Conservation (phyloP, 176 grass and related monocot genomes). For the Hyparrhenia diplandra region DNA sequence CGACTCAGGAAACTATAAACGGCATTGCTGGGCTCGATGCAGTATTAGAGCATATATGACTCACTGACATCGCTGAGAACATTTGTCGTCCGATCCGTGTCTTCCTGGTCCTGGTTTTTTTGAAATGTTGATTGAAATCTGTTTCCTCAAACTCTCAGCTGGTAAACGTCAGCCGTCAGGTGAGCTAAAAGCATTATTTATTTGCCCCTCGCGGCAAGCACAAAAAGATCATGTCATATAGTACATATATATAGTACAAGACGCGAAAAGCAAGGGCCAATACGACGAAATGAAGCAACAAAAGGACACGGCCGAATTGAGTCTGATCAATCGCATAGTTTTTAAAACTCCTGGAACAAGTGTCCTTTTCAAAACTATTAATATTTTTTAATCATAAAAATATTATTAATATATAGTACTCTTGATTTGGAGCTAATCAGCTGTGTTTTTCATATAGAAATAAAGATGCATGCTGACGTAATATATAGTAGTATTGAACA, state of each 20-base stretch:
- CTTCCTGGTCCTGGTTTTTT: too few species aligned
- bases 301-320: background rate
- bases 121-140: background rate
- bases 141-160: background rate
- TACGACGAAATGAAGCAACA: slow-evolving; percentile 22
- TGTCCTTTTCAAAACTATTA: background rate
- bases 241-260: background rate
- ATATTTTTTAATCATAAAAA: background rate
- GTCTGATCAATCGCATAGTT: background rate
- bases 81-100: slow-evolving; percentile 21
- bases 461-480: too few species aligned
- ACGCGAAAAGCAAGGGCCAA: background rate
- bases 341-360: background rate
- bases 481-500: too few species aligned
- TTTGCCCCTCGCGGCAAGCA: background rate
- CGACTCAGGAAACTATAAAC: slow-evolving; percentile 2
- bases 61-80: slow-evolving; percentile 3
- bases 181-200: background rate
- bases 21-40: slow-evolving; percentile 32
- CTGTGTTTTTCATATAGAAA: too few species aligned
- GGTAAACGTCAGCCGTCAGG: background rate
- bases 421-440: too few species aligned
- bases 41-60: background rate
- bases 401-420: too few species aligned
- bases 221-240: background rate